Base-by-base conservation (phyloP, 1,139 yeast genomes). In the Yamadazyma triangularis region DNA sequence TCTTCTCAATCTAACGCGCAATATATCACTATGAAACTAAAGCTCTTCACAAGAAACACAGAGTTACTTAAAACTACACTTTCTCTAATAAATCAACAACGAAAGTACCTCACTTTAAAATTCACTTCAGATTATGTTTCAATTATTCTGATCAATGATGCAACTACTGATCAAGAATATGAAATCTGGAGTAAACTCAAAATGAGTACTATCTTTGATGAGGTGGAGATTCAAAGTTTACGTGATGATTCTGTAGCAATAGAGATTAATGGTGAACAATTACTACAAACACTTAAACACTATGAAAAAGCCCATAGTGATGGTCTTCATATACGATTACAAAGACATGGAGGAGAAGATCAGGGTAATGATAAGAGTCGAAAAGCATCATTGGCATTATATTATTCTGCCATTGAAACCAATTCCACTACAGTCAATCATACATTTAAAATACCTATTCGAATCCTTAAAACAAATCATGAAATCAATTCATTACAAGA, bases 171-270 rank as follows among this genome's bases (percentile, higher is more conserved):
- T 23, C 60, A 52, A 32, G 81, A 77, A 37, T 84, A 85, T 2
- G 81, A 75, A 39, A 71, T 75, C 2, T 77, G 82, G 81, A 72
- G 80, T 42, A 75, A 72, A 39, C 46, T 79, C 12, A 58, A 64
- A 13, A 63, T 59, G 50, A 31, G 45, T 3, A 50, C 60, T 15
- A 46, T 75, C 16, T 79, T 78, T 47, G 75, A 69, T 37, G 56
- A 70, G 53, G 45, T 74, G 44, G 60, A 77, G 56, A 42, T 75
- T 55, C 41, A 56, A 34, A 64, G 72, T 40, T 34, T 70, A 2
- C 54, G 77, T 13, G 73, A 73, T 15, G 56, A 67, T 44, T 59
- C 64, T 9, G 70, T 79, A 22, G 66, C 70, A 44, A 50, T 79
- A 30, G 85, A 78, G 42, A 52, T 77, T 31, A 77, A 76, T 45